Percentiles rank a stretch among this genome's conserved stretches.
These are phyloP conservation scores for Naganishia sp. DNA, from an alignment of 1,284 basidiomycete species.

Conservation along the genomic window DNA sequence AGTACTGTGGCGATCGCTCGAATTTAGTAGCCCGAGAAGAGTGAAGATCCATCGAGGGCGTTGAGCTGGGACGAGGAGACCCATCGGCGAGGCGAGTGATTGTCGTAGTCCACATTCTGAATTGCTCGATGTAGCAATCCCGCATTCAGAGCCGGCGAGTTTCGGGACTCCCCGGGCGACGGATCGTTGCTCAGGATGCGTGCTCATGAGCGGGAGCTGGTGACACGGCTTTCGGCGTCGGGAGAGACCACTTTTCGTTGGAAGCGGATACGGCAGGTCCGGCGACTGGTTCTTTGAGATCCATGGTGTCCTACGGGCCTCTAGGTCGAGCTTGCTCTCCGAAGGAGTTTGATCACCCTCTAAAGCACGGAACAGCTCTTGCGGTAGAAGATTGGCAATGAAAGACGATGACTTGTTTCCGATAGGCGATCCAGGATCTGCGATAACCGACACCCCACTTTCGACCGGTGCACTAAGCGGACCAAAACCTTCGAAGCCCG, in stretches of 20 bases:
- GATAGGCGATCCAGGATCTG: constrained; percentile 51
- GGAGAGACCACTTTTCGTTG: constrained; percentile 28
- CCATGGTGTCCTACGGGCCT: constrained; percentile 30
- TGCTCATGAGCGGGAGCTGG: neutral
- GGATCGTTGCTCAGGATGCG: neutral
- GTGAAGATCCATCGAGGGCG: constrained; percentile 9
- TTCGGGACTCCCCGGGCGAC: constrained; percentile 13
- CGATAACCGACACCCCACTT: constrained; percentile 9
- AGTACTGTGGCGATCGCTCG: constrained; percentile 11
- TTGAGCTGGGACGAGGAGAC: constrained; percentile 39
- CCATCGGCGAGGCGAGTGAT: constrained; percentile 41
- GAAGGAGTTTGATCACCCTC: constrained; percentile 51
- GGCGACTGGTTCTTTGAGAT: constrained; percentile 31
- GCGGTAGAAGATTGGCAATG: constrained; percentile 50
- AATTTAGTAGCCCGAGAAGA: constrained; percentile 5
- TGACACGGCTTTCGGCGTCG: constrained; percentile 21
- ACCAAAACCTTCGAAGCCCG: constrained; percentile 54
- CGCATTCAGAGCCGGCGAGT: constrained; percentile 12
- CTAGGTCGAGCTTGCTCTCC: constrained; percentile 36
- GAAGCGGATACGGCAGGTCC: neutral
- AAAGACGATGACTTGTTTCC: constrained; percentile 52
- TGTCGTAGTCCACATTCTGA: constrained; percentile 5
- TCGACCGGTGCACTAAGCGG: constrained; percentile 39
- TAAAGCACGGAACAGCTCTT: constrained; percentile 52
- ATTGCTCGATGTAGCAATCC: constrained; percentile 14